Base-by-base conservation (phyloP, 2,329 filamentous ascomycete species). In the Domatiomyces globalis region DNA sequence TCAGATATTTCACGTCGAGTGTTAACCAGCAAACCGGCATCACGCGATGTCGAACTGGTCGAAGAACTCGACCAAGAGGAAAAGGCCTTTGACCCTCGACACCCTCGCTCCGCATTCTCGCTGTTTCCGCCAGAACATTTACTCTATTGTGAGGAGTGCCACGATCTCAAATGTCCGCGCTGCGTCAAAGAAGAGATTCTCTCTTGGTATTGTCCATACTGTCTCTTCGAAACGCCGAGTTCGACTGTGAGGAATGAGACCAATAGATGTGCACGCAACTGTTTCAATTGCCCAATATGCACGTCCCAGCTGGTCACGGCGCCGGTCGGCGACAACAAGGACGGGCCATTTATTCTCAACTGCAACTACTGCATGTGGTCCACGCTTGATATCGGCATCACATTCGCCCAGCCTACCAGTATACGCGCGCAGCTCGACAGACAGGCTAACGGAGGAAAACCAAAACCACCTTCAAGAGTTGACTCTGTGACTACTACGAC, bases 101-200 rank as follows among this genome's bases (percentile, higher is more conserved):
- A 83, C 54, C 79, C 85, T 15, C 83, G 89, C 39, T 85, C 92
- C 53, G 92, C 88, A 66, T 96, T 87, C 73, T 89, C 87, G 58
- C 75, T 98, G 29, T 95, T 90, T 64, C 90, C 92, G 0, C 81
- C 95, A 45, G 90, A 96, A 63, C 83, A 95, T 65, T 78, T 98
- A 22, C 77, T 96, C 43, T 98, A 94, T 72, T 98, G 92, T 72
- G 90, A 95, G 65, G 92, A 96, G 66, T 98, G 92, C 67, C 87
- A 94, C 65, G 85, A 95, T 68, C 94, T 96, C 56, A 85, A 92
- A 60, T 98, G 92, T 65, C 86, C 87, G 5, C 77, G 88, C 70
- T 98, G 92, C 64, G 85, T 94, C 50, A 79, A 83, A 46, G 92
- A 98, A 65, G 92, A 98, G 70, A 88, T 95, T 51, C 82, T 94